Evolutionary conservation across 371 early-diverging fungal species (phyloP).

Genomic region (Mucor plumbeus): DNA sequence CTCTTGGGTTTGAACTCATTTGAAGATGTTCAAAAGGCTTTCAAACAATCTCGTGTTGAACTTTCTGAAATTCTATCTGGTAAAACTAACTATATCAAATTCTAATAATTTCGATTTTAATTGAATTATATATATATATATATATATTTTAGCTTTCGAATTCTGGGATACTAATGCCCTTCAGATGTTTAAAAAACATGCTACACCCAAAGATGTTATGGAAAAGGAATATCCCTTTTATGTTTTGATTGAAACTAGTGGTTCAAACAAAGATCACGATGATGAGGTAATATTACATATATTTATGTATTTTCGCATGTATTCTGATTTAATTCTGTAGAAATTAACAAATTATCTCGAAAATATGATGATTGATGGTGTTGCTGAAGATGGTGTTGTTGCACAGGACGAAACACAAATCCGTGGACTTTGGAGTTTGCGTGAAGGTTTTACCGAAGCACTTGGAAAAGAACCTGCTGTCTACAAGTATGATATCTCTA

Average conservation of each 20-base stretch:
- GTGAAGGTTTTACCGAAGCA: conserved; percentile 95
- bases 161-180: conserved; percentile 87
- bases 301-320: not conserved
- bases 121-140: not conserved
- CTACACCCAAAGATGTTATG: conserved; percentile 67
- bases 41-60: conserved; percentile 75
- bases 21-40: conserved; percentile 81
- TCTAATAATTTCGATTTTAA: not conserved
- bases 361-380: conserved; percentile 66
- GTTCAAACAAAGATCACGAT: conserved; percentile 92
- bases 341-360: conserved; percentile 78
- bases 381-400: conserved; percentile 87
- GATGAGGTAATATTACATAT: conserved; percentile 56
- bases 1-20: conserved; percentile 79
- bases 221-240: conserved; percentile 80
- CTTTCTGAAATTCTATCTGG: conserved; percentile 92
- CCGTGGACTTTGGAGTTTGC: conserved; percentile 81
- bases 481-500: conserved; percentile 92
- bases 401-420: conserved; percentile 87
- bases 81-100: conserved; percentile 19
- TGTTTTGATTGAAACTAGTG: conserved; percentile 92
- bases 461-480: conserved; percentile 82
- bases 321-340: conserved; percentile 20
- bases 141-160: conserved; percentile 94
- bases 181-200: conserved; percentile 74